A percentile compares a stretch with the other conserved stretches of the same genome.
phyloP scores from a whole-genome alignment of 2,329 filamentous ascomycete genomes.

The Fusarium robinianum region DNA sequence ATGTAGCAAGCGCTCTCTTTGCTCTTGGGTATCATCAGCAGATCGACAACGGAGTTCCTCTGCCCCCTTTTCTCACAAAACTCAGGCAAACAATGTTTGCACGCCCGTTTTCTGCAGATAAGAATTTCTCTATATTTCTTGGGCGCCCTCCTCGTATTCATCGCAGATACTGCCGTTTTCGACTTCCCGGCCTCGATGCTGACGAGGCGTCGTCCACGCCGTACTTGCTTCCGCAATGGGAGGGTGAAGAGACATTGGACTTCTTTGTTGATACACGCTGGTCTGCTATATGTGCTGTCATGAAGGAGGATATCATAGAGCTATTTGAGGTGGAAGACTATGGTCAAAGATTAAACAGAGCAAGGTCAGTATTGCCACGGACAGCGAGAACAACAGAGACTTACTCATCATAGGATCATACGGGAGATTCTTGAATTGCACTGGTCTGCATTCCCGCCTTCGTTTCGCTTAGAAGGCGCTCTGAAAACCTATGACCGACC shows the following conservation, averaged over 20 bases:
- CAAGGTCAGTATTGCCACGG: constrained; percentile 5
- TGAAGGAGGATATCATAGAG: constrained; percentile 22
- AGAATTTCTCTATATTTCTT: constrained; percentile 54
- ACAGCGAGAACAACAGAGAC: too few relatives aligned
- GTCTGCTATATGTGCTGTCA: constrained; percentile 6
- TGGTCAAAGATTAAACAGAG: background rate
- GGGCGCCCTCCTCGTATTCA: constrained; percentile 53
- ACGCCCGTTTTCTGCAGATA: constrained; percentile 50
- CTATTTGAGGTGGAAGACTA: constrained; percentile 3
- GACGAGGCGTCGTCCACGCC: background rate
- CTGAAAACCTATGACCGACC: constrained; percentile 8
- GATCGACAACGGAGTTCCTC: constrained; percentile 17
- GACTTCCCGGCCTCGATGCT: constrained; percentile 11
- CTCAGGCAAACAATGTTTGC: constrained; percentile 48
- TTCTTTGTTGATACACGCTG: constrained; percentile 13
- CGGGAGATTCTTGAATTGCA: too few relatives aligned
- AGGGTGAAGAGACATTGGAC: background rate
- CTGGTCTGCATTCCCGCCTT: constrained; percentile 10
- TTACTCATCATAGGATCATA: too few relatives aligned
- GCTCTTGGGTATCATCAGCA: constrained; percentile 53
- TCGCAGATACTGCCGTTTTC: constrained; percentile 47
- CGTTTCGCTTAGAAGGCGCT: constrained; percentile 6
- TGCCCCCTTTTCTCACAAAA: constrained; percentile 46
- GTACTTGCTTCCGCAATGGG: constrained; percentile 7
- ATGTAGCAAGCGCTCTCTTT: constrained; percentile 51